Percentiles rank a stretch among this genome's conserved stretches.
These are phyloP conservation scores for Lactifluus volemus DNA, from an alignment of 768 basidiomycete species.

Conservation along the genomic window DNA sequence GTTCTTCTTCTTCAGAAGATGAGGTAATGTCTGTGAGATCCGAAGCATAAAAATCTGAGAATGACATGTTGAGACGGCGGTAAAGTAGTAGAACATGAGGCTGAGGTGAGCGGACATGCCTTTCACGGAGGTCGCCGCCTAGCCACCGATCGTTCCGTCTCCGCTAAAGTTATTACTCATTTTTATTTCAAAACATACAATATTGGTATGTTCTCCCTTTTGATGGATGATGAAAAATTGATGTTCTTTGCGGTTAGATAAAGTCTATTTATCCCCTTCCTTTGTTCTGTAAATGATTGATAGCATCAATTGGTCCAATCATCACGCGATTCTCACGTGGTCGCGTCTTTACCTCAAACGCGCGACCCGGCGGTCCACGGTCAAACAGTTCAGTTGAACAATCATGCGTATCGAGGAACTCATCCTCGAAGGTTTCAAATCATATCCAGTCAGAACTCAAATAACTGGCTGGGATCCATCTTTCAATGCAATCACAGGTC, in stretches of 20 bases:
- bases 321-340: conserved; percentile 10
- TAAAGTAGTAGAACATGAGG: neutral
- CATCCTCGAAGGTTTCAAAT: conserved; percentile 75
- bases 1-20: conserved; percentile 23
- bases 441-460: conserved; percentile 91
- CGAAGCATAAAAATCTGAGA: conserved; percentile 23
- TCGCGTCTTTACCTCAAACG: neutral
- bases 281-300: neutral
- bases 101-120: no score
- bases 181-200: neutral
- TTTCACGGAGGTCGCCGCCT: no score
- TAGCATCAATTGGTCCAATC: no score
- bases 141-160: neutral
- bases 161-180: neutral
- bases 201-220: no score
- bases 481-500: conserved; percentile 97
- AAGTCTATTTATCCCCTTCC: no score
- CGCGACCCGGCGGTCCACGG: no score
- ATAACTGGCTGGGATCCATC: conserved; percentile 96
- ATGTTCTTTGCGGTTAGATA: no score
- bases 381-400: neutral
- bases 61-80: conserved; percentile 13
- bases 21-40: conserved; percentile 24
- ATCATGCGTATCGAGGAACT: conserved; percentile 21
- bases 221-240: no score